Evolutionary conservation across 1,139 yeast genomes (phyloP), one percentile per base, ranked within the genome.

Genomic region (Geotrichum klebahnii): DNA sequence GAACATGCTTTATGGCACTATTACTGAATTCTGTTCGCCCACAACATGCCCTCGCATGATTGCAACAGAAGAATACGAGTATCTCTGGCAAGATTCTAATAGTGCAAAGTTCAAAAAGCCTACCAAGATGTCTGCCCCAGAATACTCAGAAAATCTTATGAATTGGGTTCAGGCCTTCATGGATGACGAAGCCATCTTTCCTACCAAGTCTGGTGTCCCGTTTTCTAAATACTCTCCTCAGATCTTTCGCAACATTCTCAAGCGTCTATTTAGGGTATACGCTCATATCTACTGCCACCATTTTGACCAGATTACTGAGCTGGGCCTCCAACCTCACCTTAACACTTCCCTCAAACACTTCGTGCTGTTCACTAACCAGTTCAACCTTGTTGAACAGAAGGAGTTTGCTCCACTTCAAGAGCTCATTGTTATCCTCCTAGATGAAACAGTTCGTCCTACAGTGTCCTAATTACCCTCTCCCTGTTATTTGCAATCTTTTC

Each of bases 201-300:
- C 98, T 3, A 78, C 89, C 5, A 87, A 88, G 66, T 78, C 83
- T 60, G 96, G 95, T 5, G 94, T 87, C 12, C 90, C 95, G 2
- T 88, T 88, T 67, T 64, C 71, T 26, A 60, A 63, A 42, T 61
- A 62, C 44, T 73, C 78, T 47, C 76, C 80, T 16, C 79, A 83
- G 14, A 76, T 88, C 55, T 86, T 87, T 46, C 84, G 81, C 63
- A 90, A 95, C 17, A 86, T 92, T 44, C 80, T 90, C 73, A 89
- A 90, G 68, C 78, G 98, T 57, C 73, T 92, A 53, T 90, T 90
- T 67, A 77, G 98, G 65, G 88, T 92, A n/a, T 92, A 92, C 66
- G 97, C 98, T 2, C 98, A 92, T 69, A 87, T 92, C 42, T 92
- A 92, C 68, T 92, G 98, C 64, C 97, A 92, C 64, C 98, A 92